These are phyloP conservation scores for Lepidium sativum DNA, from an alignment of 345 rosid genomes.

Conservation along the genomic window DNA sequence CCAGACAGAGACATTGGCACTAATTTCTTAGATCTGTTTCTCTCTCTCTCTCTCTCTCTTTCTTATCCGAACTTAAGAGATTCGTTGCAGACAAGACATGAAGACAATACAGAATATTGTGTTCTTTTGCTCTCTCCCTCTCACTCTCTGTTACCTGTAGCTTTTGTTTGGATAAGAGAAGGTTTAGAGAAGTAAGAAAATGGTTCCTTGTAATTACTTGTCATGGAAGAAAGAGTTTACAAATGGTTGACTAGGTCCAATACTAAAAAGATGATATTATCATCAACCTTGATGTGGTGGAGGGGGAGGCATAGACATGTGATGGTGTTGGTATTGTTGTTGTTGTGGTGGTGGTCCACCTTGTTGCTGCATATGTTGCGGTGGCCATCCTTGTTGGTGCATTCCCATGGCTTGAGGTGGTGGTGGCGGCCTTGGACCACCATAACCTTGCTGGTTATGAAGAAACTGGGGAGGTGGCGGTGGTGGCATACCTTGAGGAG, in stretches of 20 bases:
- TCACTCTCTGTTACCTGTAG: not conserved
- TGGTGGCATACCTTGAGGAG: constrained; percentile 60
- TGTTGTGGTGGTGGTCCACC: constrained; percentile 49
- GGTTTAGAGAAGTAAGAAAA: not conserved
- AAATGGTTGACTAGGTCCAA: not conserved
- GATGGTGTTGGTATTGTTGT: constrained; percentile 59
- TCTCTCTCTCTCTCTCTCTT: not conserved
- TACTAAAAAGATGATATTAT: not conserved
- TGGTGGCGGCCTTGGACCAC: constrained; percentile 51
- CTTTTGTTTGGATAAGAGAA: not conserved
- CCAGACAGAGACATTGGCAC: constrained; percentile 12
- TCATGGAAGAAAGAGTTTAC: constrained; percentile 20
- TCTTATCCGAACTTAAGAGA: constrained; percentile 3
- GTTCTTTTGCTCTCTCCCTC: not conserved
- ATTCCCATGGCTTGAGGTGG: constrained; percentile 81
- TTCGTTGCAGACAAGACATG: constrained; percentile 19
- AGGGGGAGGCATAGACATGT: constrained; percentile 70
- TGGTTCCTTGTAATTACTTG: constrained; percentile 7
- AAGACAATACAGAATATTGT: not conserved
- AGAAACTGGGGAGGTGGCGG: constrained; percentile 45
- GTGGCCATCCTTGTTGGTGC: constrained; percentile 61
- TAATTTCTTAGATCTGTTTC: not conserved
- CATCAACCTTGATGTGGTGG: constrained; percentile 35
- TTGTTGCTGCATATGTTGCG: constrained; percentile 30
- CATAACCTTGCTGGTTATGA: constrained; percentile 25